Evolutionary conservation across 768 basidiomycete species (phyloP), one percentile per base, ranked within the genome.

Genomic region (Leucocoprinus sp.): DNA sequence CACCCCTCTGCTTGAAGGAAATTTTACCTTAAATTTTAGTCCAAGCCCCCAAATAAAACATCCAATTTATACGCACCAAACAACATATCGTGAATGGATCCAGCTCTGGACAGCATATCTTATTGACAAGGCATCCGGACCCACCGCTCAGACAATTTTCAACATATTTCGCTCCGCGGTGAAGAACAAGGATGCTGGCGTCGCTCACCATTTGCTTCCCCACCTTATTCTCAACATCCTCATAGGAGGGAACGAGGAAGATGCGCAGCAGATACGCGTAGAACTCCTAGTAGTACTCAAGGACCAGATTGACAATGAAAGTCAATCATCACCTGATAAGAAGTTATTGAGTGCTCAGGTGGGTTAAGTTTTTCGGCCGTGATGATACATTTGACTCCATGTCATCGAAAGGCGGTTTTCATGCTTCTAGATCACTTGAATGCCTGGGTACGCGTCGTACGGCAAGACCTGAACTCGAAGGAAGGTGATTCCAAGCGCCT

Each of bases 81-180:
- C 76, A 2, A 95, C 91, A 0, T 99, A 97, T 63, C 80, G 93
- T 33, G 93, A 98, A 61, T 99, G 96, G 96, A 76, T 98, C 26
- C 92, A 95, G 52, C 59, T 76, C 0, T 98, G 93, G 92, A 82
- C 91, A 1, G 69, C 75, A 8, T 74, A 90, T 60, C 74, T 99
- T 27, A 87, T 97, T 44, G 70, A 75, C 8, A 74, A 69, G 45
- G 79, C 75, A 5, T 72, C 78, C 1, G 78, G 79, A 15, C 51
- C 53, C 2, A 70, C 66, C 41, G 87, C 90, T 11, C 69, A 71
- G 51, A 64, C 58, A 15, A 80, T 98, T 26, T 99, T 98, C 57
- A 66, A 74, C 7, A 80, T 82, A 6, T 89, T 96, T 57, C 75
- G 80, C 18, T 76, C 82, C 8, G 80, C 86, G 0, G 74, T 97